Base-by-base conservation (phyloP, 1,284 basidiomycete genomes). In the Cutaneotrichosporon dermatis region DNA sequence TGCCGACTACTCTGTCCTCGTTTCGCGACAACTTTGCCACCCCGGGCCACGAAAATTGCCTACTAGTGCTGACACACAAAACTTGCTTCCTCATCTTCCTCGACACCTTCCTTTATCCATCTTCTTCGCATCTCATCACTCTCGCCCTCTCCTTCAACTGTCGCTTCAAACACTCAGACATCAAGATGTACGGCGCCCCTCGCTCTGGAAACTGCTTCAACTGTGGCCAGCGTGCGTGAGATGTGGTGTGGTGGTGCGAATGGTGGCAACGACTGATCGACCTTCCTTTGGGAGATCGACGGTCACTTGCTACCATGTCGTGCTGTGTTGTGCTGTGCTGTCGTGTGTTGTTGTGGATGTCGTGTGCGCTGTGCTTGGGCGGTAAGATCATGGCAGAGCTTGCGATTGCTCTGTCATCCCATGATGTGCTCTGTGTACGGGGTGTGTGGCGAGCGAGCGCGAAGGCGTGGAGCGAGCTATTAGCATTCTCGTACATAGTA, bases 131-230 rank as follows among this genome's bases (percentile, higher is more conserved):
- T 25, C 25, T 25, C 54, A 39, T 40, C 25, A 25, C 25, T 25
- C 25, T 46, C 34, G 34, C 41, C 41, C n/a, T n/a, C n/a, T n/a
- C n/a, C n/a, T n/a, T n/a, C n/a, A n/a, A n/a, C n/a, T n/a, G n/a
- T n/a, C n/a, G n/a, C n/a, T n/a, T 42, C 42, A 12, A 33, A 52
- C 25, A 3, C 2, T 25, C 25, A 57, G 40, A 60, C 48, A 64
- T 50, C 62, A 66, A 64, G 66, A 73, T 74, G 71, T 74, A 69
- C 72, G 71, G 72, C 59, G 61, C 64, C 58, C 62, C 63, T 59
- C 68, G 70, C 65, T 67, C 68, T 57, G 69, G 69, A 60, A 74
- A 73, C 66, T 77, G 75, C 67, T 77, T 77, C 72, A 77, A 77
- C 71, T 77, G 75, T 68, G 75, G 75, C 64, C 66, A 67, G 61